phyloP scores from a whole-genome alignment of 2,329 filamentous ascomycete species.

The Malbranchea cinnamomea region DNA sequence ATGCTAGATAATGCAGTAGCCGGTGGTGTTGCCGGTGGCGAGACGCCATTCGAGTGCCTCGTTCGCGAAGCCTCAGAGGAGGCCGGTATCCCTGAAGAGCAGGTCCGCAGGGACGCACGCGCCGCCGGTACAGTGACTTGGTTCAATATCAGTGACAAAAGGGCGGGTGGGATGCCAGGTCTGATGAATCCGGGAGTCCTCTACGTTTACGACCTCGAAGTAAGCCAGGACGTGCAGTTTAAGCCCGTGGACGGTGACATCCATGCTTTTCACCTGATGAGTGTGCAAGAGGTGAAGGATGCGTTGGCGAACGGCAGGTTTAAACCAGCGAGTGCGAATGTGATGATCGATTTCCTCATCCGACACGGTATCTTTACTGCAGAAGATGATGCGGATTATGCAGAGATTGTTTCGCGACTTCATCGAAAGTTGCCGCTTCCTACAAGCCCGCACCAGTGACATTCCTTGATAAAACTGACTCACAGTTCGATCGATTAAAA shows the following conservation, averaged over 20 bases:
- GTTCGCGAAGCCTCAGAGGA: constrained; percentile 17
- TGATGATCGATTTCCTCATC: constrained; percentile 19
- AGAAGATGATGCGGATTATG: constrained; percentile 17
- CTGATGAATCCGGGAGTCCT: constrained; percentile 18
- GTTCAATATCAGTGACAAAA: constrained; percentile 3
- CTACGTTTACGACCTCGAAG: constrained; percentile 21
- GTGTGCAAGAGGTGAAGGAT: constrained; percentile 13
- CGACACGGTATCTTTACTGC: constrained; percentile 17
- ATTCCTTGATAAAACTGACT: no score
- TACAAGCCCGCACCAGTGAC: no score
- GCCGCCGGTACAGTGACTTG: constrained; percentile 12
- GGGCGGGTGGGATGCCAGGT: constrained; percentile 9
- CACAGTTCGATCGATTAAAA: no score
- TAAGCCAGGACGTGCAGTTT: constrained; percentile 13
- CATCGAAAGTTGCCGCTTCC: constrained; percentile 12
- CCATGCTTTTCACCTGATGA: constrained; percentile 16
- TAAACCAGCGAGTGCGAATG: constrained; percentile 19
- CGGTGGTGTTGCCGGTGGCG: constrained; percentile 12
- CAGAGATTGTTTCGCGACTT: constrained; percentile 17
- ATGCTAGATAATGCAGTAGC: constrained; percentile 18
- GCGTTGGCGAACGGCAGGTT: constrained; percentile 16
- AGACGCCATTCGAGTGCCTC: constrained; percentile 14
- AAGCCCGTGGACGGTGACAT: constrained; percentile 18
- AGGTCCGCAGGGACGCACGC: constrained; percentile 9
- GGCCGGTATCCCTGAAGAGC: constrained; percentile 12